Base-by-base conservation (phyloP, 768 basidiomycete genomes). In the Pleurotus pulmonarius region DNA sequence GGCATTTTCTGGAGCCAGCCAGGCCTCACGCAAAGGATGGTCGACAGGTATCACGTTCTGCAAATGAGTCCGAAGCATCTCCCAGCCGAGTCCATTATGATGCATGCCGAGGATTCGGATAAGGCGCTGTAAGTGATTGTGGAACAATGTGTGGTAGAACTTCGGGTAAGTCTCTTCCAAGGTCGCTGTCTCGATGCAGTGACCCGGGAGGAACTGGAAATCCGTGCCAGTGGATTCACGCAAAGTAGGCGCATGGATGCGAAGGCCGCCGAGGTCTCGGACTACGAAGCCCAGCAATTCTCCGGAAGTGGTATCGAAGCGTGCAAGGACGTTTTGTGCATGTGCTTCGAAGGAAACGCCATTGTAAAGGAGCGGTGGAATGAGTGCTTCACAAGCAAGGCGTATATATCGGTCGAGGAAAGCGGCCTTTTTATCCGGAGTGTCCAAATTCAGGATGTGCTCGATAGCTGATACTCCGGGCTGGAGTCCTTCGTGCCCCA, bases 341-440 rank as follows among this genome's bases (percentile, higher is more conserved):
- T 85, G 83, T 8, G 81, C 83, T 67, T 85, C 83, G 51, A 85
- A 82, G 5, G 79, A 78, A n/a, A 83, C 78, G 3, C 82, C 82
- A 49, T 85, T 81, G 41, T 76, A 56, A 12, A 85, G 66, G 39
- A 82, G 64, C 4, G 81, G 73, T 9, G 83, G 82, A 55, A 83
- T 66, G 15, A 85, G 67, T 2, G 81, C 82, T 29, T 74, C 70
- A 49, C 81, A 78, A 4, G 79, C 75, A n/a, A 81, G 65, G 24
- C 74, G 69, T 46, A 82, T 69, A 56, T 83, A 81, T 81, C 71
- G 71, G 59, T 81, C 73, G 46, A 83, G 67, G 64, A 83, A 85
- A 3, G 58, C 64, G 34, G 67, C 65, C 18, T 75, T 72, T 67
- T 82, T 83, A 49, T 72, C 70, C 34, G 72, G 68, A 5, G 79